phyloP scores from a whole-genome alignment of 2,329 filamentous ascomycete genomes.

The Coleophoma crateriformis region DNA sequence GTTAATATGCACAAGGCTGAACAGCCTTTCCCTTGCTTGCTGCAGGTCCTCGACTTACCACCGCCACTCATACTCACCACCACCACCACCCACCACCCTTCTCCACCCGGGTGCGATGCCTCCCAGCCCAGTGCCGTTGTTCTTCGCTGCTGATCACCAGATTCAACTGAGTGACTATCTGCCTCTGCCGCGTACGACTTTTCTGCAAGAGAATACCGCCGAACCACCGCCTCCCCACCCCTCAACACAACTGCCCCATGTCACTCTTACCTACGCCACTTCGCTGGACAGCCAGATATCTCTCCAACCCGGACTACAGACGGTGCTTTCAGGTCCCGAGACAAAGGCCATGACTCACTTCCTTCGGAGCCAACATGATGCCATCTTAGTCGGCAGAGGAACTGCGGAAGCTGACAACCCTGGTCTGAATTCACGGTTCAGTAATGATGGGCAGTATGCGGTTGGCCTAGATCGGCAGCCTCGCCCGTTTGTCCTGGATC shows the following conservation, averaged over 20 bases:
- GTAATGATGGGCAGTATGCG: constrained; percentile 28
- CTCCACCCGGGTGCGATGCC: not conserved
- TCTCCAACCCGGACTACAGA: constrained; percentile 73
- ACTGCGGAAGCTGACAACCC: constrained; percentile 85
- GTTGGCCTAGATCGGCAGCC: constrained; percentile 57
- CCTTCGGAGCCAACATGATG: constrained; percentile 74
- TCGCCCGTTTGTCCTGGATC: constrained; percentile 77
- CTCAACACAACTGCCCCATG: not conserved
- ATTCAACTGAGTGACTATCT: not conserved
- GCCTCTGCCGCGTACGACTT: not conserved
- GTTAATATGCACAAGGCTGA: too few species aligned
- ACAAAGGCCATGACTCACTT: constrained; percentile 94
- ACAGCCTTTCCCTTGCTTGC: too few species aligned
- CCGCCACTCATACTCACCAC: too few species aligned
- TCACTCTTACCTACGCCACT: constrained; percentile 80
- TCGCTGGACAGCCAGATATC: constrained; percentile 81
- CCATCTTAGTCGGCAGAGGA: constrained; percentile 78
- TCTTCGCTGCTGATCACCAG: not conserved
- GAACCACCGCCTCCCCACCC: not conserved
- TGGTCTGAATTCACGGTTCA: constrained; percentile 60
- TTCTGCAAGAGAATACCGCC: not conserved
- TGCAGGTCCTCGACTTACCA: too few species aligned
- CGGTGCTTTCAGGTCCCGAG: constrained; percentile 72
- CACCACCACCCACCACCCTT: too few species aligned
- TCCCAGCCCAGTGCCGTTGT: not conserved